Conservation (phyloP, 768 basidiomycete genomes). For the Gloeophyllum trabeum region DNA sequence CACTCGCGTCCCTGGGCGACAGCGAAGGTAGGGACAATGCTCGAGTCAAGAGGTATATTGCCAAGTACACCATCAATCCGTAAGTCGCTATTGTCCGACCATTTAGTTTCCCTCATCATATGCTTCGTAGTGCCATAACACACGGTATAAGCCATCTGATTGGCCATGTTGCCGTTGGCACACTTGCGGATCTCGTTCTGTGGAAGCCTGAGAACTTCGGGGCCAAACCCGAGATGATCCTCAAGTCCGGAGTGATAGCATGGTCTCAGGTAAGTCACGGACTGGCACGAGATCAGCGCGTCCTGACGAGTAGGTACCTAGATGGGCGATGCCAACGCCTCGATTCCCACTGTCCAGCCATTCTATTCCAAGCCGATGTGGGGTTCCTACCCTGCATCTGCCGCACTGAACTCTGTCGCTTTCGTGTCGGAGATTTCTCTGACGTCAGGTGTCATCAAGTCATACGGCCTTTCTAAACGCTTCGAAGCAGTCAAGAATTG, state of each 20-base stretch:
- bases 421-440: slow-evolving; percentile 80
- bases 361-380: slow-evolving; percentile 86
- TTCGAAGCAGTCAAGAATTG: slow-evolving; percentile 70
- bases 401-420: slow-evolving; percentile 72
- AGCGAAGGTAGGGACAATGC: slow-evolving; percentile 64
- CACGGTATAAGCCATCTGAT: slow-evolving; percentile 87
- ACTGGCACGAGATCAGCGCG: too few relatives aligned
- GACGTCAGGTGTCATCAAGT: slow-evolving; percentile 39
- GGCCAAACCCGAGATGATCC: slow-evolving; percentile 82
- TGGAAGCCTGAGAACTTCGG: slow-evolving; percentile 97
- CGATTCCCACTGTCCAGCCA: slow-evolving; percentile 94
- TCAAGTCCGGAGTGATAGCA: slow-evolving; percentile 90
- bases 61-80: slow-evolving; percentile 98
- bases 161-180: slow-evolving; percentile 74
- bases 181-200: slow-evolving; percentile 86
- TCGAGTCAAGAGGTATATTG: slow-evolving; percentile 88
- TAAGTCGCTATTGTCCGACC: slow-evolving; percentile 29
- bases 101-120: neutral
- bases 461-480: slow-evolving; percentile 63
- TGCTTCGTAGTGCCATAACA: slow-evolving; percentile 62
- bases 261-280: slow-evolving; percentile 75
- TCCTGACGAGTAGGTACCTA: too few relatives aligned
- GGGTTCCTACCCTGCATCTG: slow-evolving; percentile 69
- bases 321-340: slow-evolving; percentile 97
- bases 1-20: slow-evolving; percentile 63